phyloP scores from a whole-genome alignment of 148 eudicot species.

The Chenopodium quinoa region DNA sequence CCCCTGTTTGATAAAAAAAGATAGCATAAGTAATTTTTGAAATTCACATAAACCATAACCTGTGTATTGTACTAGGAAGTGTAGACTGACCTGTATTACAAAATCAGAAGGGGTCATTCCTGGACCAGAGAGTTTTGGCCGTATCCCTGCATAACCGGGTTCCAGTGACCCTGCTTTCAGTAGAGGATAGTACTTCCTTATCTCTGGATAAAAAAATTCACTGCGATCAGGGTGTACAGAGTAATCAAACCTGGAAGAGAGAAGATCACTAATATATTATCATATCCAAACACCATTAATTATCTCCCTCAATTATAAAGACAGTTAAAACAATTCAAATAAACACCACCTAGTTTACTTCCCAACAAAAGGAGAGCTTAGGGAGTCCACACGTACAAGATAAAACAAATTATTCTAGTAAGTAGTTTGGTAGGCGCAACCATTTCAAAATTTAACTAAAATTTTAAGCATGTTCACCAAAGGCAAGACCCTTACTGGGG shows the following conservation, averaged over 20 bases:
- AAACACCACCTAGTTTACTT: background rate
- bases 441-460: background rate
- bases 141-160: constrained; percentile 87
- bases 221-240: constrained; percentile 53
- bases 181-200: constrained; percentile 75
- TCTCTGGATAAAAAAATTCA: constrained; percentile 64
- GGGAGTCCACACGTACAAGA: no score
- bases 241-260: constrained; percentile 72
- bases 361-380: background rate
- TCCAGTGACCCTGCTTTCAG: constrained; percentile 71
- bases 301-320: background rate
- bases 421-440: background rate
- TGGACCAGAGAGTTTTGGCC: constrained; percentile 82
- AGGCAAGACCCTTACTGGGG: background rate
- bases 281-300: background rate
- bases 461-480: background rate
- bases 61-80: background rate
- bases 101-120: constrained; percentile 64
- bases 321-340: background rate
- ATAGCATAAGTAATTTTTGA: background rate
- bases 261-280: background rate
- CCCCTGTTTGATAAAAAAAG: constrained; percentile 41
- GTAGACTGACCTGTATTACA: constrained; percentile 60
- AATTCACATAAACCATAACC: background rate
- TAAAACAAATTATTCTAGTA: no score